Evolutionary conservation across 108 stramenopile species (phyloP).

Genomic region (Cyclotella cryptica): DNA sequence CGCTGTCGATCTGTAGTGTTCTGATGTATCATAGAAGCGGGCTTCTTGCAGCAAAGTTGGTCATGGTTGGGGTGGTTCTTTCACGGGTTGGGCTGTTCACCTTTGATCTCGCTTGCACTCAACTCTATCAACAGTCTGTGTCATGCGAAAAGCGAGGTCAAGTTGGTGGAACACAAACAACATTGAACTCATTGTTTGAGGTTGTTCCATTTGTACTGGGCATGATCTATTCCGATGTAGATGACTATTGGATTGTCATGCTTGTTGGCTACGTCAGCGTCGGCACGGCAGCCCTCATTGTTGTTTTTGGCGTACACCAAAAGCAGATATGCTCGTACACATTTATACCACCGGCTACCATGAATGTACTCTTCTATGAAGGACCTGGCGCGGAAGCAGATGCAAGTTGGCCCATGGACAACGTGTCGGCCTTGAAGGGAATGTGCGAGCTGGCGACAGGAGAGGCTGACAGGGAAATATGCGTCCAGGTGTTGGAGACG

Average conservation of each 20-base stretch:
- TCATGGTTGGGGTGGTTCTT: not conserved
- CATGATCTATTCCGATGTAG: slow-evolving; percentile 2
- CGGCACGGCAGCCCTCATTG: not conserved
- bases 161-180: slow-evolving; percentile 2
- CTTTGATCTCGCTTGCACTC: not conserved
- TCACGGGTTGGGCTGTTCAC: not conserved
- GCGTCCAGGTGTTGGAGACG: too few relatives aligned
- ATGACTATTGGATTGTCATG: slow-evolving; percentile 8
- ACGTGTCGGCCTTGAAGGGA: too few relatives aligned
- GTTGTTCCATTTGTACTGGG: not conserved
- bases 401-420: too few relatives aligned
- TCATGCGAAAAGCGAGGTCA: not conserved
- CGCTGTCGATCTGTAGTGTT: not conserved
- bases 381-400: too few relatives aligned
- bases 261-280: not conserved
- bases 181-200: not conserved
- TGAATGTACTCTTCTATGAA: too few relatives aligned
- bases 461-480: too few relatives aligned
- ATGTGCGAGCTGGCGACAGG: too few relatives aligned
- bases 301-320: not conserved
- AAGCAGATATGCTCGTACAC: not conserved
- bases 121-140: not conserved
- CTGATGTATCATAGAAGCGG: not conserved
- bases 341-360: not conserved
- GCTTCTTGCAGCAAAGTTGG: not conserved